Base-by-base conservation (phyloP, 768 basidiomycete species). In the Candolleomyces eurysporus region DNA sequence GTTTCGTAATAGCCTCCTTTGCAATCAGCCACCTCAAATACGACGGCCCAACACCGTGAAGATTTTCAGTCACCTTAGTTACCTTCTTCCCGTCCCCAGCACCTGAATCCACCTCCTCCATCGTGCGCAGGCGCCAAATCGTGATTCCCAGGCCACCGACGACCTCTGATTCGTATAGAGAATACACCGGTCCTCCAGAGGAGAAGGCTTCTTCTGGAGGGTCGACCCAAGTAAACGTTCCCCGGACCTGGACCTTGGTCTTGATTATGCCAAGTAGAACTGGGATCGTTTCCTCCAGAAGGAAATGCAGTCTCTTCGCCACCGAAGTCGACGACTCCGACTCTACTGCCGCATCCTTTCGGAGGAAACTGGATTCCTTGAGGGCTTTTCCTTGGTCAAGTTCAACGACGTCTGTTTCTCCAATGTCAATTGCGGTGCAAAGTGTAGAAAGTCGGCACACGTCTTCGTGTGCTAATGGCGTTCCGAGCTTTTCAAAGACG, bases 141-240 rank as follows among this genome's bases (percentile, higher is more conserved):
- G 55, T 57, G 19, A 72, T 68, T 4, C 62, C 66, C 22, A 64
- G 57, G 16, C 52, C 62, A 4, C 59, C 63, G 30, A 59, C 63
- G 7, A 68, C 56, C 22, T 65, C 61, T 32, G 66, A 72, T 54
- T 76, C 76, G 48, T 75, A 76, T 22, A 78, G 62, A 19, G 73
- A 65, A 19, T 67, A 63, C 17, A 66, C n/a, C 46, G 56, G 61
- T 32, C 57, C 59, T 31, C 50, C 57, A 17, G 56, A 9, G 4
- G 57, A 54, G 39, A 60, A 19, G 14, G 59, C 32, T 5, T 66
- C 16, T 17, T 66, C 61, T 7, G 62, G 63, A 2, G 65, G 58
- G 16, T 73, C 65, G 36, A 75, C 72, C 75, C 73, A 76, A 4
- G 74, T 72, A 9, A 77, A 62, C 7, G 72, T 72, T 2, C 75